Evolutionary conservation across 1,139 yeast species (phyloP), one percentile per base, ranked within the genome.

Genomic region (Suhomyces taliae): DNA sequence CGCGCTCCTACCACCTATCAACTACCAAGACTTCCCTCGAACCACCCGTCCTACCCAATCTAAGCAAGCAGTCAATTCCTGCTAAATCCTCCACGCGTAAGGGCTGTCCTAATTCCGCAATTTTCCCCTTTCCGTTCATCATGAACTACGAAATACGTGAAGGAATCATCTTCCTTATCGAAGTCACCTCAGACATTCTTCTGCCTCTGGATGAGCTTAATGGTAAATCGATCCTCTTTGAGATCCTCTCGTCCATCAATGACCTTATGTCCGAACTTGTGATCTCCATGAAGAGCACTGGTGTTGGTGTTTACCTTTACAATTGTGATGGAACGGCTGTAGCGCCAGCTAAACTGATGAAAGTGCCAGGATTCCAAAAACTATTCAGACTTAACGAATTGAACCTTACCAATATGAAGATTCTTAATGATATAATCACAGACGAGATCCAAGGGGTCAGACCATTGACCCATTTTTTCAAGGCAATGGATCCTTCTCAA

Each of bases 231-330:
- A 81, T 79, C 50, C 57, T 85, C n/a, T 57, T 69, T 29, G 80
- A 77, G 48, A 81, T 86, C 11, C 61, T 86, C 31, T 69, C 70
- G 12, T 72, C 84, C n/a, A 65, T 85, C 27, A 69, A 75, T 48
- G 81, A 77, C 8, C 66, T 86, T 42, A 76, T 84, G 71, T 69
- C 81, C 6, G 84, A 81, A 39, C 66, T 85, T 49, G 76, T 83
- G 1, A 81, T 83, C 37, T 74, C 85, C 0, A 62, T 79, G 47
- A 86, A 87, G 2, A 73, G 72, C 48, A 81, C 90, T 0, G 90
- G 90, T 0, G 68, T 85, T 34, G 91, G 90, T 0, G 75, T 86
- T 41, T 85, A 81, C 56, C 61, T 86, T 27, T 82, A 81, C 64
- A 81, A 84, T 55, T 72, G 83, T 52, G 58, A 58, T 8, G 44